A percentile compares a stretch with the other conserved stretches of the same genome.
These are phyloP conservation scores for Eudorina sp. DNA, from an alignment of 139 green algal genomes.

Conservation along the genomic window DNA sequence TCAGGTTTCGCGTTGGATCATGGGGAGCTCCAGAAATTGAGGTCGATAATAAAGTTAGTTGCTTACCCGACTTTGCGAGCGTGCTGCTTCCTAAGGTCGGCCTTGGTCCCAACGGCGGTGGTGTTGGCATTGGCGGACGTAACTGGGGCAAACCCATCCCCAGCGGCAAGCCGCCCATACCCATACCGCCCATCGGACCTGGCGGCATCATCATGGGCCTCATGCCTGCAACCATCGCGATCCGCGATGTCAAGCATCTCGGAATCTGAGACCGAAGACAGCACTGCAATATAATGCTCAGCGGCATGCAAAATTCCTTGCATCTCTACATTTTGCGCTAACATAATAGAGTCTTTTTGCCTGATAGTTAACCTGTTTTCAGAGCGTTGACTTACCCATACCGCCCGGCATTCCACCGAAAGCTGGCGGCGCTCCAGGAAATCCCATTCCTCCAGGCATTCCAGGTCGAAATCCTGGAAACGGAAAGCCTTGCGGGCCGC, in stretches of 20 bases:
- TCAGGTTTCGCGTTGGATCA: no score
- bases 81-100: not conserved
- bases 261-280: no score
- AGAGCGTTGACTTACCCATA: constrained; percentile 28
- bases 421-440: constrained; percentile 6
- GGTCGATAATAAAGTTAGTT: not conserved
- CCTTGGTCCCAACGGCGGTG: not conserved
- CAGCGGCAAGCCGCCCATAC: not conserved
- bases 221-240: constrained; percentile 20
- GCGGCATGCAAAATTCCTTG: no score
- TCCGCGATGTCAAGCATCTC: not conserved
- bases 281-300: no score
- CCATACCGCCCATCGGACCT: constrained; percentile 24
- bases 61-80: constrained; percentile 23
- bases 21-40: no score
- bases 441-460: constrained; percentile 34
- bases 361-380: no score
- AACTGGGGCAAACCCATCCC: constrained; percentile 20
- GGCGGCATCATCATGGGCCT: constrained; percentile 39
- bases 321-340: no score
- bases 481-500: constrained; percentile 22
- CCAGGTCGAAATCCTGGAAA: constrained; percentile 23
- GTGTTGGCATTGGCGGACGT: not conserved
- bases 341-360: no score
- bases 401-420: not conserved